phyloP scores from a whole-genome alignment of 306 rosid species.

The Oxytropis ochrocephala region DNA sequence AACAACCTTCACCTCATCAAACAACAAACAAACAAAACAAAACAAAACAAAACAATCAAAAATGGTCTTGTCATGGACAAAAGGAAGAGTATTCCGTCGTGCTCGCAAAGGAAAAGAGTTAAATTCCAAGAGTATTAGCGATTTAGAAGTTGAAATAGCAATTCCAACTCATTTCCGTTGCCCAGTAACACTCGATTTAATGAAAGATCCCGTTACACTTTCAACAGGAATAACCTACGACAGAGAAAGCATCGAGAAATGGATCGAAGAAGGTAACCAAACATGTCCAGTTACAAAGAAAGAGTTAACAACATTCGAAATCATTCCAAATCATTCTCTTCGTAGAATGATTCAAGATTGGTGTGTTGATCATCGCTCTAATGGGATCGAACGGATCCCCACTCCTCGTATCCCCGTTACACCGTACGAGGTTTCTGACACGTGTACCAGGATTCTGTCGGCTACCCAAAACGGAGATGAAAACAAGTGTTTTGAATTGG shows the following conservation, averaged over 20 bases:
- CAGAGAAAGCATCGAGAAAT: constrained; percentile 73
- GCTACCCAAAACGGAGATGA: constrained; percentile 34
- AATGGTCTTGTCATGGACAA: constrained; percentile 69
- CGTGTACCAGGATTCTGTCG: constrained; percentile 27
- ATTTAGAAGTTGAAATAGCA: constrained; percentile 39
- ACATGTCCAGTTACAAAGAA: constrained; percentile 71
- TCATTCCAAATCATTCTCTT: constrained; percentile 66
- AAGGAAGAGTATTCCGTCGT: constrained; percentile 37
- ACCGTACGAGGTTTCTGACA: constrained; percentile 36
- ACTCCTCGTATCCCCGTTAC: constrained; percentile 69
- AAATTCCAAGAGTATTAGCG: constrained; percentile 7
- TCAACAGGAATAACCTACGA: constrained; percentile 77
- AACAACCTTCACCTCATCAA: background rate
- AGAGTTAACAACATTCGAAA: constrained; percentile 35
- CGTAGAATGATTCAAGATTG: constrained; percentile 77
- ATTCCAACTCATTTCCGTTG: constrained; percentile 67
- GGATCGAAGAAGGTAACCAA: constrained; percentile 65
- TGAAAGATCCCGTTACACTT: constrained; percentile 80
- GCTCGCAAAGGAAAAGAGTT: constrained; percentile 27
- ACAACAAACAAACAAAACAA: background rate
- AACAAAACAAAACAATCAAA: background rate
- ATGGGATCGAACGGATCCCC: constrained; percentile 76
- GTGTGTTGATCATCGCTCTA: constrained; percentile 64
- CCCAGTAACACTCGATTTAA: constrained; percentile 70
- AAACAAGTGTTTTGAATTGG: constrained; percentile 37